Evolutionary conservation across 345 rosid genomes (phyloP).

Genomic region (Syzygium grande): DNA sequence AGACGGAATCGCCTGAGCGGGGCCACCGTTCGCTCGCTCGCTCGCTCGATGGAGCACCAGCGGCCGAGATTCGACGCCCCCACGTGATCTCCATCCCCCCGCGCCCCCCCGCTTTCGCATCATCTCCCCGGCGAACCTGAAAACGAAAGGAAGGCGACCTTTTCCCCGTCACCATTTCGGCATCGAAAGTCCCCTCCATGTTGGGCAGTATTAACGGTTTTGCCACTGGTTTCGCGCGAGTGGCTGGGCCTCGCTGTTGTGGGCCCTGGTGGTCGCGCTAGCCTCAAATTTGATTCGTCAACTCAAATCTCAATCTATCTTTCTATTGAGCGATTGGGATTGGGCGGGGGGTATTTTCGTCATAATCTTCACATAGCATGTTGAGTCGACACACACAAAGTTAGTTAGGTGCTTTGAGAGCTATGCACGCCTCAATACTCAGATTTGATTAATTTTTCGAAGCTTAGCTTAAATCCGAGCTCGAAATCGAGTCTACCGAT

Average conservation of each 20-base stretch:
- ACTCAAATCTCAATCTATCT: background rate
- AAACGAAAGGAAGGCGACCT: background rate
- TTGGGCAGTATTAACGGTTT: background rate
- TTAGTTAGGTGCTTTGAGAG: no score
- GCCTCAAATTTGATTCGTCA: background rate
- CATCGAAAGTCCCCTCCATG: background rate
- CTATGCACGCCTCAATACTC: background rate
- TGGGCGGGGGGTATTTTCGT: background rate
- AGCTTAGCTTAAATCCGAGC: background rate
- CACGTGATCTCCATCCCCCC: rapidly evolving
- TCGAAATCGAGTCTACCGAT: background rate
- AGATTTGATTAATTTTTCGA: background rate
- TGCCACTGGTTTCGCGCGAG: background rate
- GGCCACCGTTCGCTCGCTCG: no score
- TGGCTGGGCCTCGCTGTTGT: background rate
- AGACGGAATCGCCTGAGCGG: no score
- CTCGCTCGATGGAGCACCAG: no score
- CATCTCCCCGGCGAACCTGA: background rate
- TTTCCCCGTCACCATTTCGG: background rate
- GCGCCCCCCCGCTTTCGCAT: no score
- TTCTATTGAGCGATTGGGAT: background rate
- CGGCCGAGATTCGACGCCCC: background rate
- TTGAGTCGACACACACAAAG: background rate
- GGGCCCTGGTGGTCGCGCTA: background rate
- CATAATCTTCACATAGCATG: background rate